Conservation (phyloP, 352 stramenopile genomes). For the Pythium myriotylum region DNA sequence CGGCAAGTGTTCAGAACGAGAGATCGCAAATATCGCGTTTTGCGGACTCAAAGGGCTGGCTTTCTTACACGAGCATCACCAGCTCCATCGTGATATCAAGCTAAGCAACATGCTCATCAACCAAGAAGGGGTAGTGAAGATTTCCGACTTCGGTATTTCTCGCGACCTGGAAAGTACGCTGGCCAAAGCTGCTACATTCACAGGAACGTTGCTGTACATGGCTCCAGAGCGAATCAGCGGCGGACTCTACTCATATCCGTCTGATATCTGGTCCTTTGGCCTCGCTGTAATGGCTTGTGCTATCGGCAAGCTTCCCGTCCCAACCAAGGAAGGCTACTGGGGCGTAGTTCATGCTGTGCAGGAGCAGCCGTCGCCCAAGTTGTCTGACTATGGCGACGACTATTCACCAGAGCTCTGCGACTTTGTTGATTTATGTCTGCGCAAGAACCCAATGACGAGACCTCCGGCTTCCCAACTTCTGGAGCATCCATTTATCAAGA, state of each 20-base stretch:
- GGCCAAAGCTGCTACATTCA: constrained; percentile 90
- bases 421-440: constrained; percentile 78
- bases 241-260: constrained; percentile 88
- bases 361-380: constrained; percentile 69
- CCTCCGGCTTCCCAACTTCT: constrained; percentile 55
- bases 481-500: constrained; percentile 70
- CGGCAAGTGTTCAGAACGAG: constrained; percentile 53
- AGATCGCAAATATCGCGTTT: constrained; percentile 79
- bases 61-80: constrained; percentile 89
- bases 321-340: constrained; percentile 88
- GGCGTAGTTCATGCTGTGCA: constrained; percentile 85
- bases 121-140: constrained; percentile 76
- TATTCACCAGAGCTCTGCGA: constrained; percentile 76
- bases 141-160: constrained; percentile 87
- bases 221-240: constrained; percentile 92
- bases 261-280: constrained; percentile 85
- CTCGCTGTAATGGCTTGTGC: constrained; percentile 85
- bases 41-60: constrained; percentile 81
- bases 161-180: constrained; percentile 81
- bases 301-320: constrained; percentile 84
- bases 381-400: constrained; percentile 61
- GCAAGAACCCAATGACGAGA: constrained; percentile 74
- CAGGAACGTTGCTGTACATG: constrained; percentile 94
- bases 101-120: constrained; percentile 95
- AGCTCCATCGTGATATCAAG: constrained; percentile 95